These are phyloP conservation scores for Eleusine coracana DNA, from an alignment of 176 grass and related monocot species.

Conservation along the genomic window DNA sequence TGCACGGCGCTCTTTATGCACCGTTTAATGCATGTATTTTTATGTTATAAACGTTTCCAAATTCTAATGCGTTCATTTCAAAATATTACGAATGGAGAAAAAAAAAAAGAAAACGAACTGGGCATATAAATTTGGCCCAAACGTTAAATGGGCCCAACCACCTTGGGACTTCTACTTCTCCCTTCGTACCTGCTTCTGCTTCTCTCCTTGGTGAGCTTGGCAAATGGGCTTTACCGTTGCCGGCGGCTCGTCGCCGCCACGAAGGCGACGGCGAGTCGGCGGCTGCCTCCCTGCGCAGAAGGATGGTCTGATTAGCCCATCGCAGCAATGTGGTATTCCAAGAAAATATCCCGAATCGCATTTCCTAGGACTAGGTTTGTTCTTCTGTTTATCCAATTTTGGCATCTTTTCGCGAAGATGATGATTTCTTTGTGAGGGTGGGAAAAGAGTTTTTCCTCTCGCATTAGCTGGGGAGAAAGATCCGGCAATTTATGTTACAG, in stretches of 20 bases:
- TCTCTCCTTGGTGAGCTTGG: not conserved
- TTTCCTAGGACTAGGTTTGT: not conserved
- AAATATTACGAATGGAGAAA: not conserved
- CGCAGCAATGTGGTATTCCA: not conserved
- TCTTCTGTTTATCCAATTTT: not conserved
- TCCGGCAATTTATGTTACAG: not conserved
- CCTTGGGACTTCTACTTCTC: not conserved
- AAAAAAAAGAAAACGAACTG: not conserved
- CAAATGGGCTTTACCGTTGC: constrained; percentile 2
- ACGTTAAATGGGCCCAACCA: not conserved
- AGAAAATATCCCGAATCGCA: not conserved
- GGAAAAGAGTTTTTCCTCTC: no score
- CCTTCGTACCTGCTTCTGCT: no score
- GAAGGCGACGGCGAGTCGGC: not conserved
- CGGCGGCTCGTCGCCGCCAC: not conserved
- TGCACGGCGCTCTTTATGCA: no score
- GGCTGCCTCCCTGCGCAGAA: not conserved
- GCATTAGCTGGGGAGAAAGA: not conserved
- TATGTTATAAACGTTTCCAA: no score
- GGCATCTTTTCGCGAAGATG: not conserved
- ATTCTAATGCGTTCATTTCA: no score
- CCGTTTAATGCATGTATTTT: no score
- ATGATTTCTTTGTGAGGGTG: not conserved
- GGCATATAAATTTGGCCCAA: not conserved
- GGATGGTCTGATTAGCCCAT: not conserved